Evolutionary conservation across 2,329 filamentous ascomycete species (phyloP), one percentile per base, ranked within the genome.

Genomic region (Fusarium mexicanum): DNA sequence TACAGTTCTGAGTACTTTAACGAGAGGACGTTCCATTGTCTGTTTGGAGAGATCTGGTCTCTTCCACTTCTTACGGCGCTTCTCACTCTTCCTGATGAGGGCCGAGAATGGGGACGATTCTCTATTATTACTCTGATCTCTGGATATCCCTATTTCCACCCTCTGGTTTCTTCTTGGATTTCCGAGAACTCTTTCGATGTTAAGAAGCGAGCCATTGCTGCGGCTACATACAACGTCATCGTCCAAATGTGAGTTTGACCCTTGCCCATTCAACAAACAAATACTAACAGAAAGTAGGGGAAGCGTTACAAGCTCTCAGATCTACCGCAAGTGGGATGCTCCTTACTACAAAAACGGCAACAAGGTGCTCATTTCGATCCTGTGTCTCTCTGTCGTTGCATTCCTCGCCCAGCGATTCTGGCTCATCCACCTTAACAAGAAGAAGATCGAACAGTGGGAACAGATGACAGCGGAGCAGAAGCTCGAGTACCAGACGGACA

Each of bases 261-360:
- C 6, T 54, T 22, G 14, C 20, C 0, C 2, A 8, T 3, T 37
- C 2, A 29, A 20, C 1, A 8, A 31, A 2, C 10, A 48, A 31
- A 51, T 40, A 9, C 64, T 74, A 43, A 77, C 33, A 57, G 2
- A 13, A 33, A n/a, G 13, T 51, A 81, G 79, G 26, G 85, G 85
- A 41, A 84, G 83, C 22, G 79, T 87, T 16, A 79, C 55, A 10
- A 80, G 83, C 20, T 81, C 78, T 47, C 84, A 89, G 72, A 87
- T 89, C 65, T 89, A 89, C 72, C 84, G 86, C 24, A 76, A 78
- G 4, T 83, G 85, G 64, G 89, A 91, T 64, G 83, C 84, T 11
- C 89, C 89, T 0, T 87, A 87, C 74, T 91, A 90, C 77, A 86
- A 88, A 67, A 84, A 77, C 8, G 89, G 89, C 14, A 91, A 91